phyloP scores from a whole-genome alignment of 2,329 filamentous ascomycete species.

The Fusarium camptoceras region DNA sequence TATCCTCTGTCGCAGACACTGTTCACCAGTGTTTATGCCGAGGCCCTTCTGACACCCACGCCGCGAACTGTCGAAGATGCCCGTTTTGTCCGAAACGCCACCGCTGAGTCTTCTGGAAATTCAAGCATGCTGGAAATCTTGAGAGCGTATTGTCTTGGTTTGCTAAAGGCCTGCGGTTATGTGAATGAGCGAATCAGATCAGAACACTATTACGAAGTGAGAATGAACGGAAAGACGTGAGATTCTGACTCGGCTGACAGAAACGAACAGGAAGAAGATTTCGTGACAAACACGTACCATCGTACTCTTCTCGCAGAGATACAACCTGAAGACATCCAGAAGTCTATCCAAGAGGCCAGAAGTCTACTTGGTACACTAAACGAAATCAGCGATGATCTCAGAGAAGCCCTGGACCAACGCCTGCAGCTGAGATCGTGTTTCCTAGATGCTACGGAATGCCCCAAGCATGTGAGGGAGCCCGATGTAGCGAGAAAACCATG shows the following conservation, averaged over 20 bases:
- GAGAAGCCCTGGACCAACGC: conserved; percentile 70
- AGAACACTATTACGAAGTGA: conserved; percentile 92
- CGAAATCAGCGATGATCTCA: conserved; percentile 56
- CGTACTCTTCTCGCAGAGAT: conserved; percentile 78
- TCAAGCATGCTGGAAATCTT: conserved; percentile 72
- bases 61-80: conserved; percentile 73
- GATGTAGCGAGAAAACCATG: conserved; percentile 63
- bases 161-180: conserved; percentile 84
- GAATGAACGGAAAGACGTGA: not conserved
- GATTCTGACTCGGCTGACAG: not conserved
- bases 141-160: conserved; percentile 84
- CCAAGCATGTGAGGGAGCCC: conserved; percentile 58
- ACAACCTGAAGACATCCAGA: conserved; percentile 65
- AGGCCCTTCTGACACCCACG: conserved; percentile 79
- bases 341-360: conserved; percentile 66
- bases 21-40: conserved; percentile 92
- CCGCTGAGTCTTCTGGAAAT: conserved; percentile 44
- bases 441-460: conserved; percentile 65
- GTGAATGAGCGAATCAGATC: conserved; percentile 81
- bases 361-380: conserved; percentile 59
- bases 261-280: conserved; percentile 84
- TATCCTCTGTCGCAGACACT: conserved; percentile 94
- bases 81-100: conserved; percentile 64
- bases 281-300: conserved; percentile 91
- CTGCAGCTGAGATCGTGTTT: conserved; percentile 75